Percentiles rank a stretch among this genome's conserved stretches.
Evolutionary conservation across 331 rosid species (phyloP).

Genomic region (Dryas integrifolia): DNA sequence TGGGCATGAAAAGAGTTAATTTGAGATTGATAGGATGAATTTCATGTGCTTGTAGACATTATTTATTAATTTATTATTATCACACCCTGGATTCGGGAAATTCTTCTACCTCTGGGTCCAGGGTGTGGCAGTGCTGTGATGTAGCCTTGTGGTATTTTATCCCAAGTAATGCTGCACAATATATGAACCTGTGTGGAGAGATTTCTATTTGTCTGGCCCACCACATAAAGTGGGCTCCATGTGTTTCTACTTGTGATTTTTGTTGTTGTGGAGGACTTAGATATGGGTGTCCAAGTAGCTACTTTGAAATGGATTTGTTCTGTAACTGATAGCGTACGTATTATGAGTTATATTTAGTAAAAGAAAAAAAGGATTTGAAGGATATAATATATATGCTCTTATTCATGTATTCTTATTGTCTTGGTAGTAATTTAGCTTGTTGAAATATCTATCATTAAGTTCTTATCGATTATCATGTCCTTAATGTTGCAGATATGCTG

Average conservation of each 20-base stretch:
- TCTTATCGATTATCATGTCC: constrained; percentile 15
- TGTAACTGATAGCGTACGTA: background rate
- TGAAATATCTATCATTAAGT: constrained; percentile 2
- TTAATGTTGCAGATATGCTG: constrained; percentile 69
- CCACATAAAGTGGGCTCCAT: background rate
- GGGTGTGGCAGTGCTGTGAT: background rate
- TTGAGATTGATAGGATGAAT: too few species aligned
- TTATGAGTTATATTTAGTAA: background rate
- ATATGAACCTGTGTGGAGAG: background rate
- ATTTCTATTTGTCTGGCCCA: background rate
- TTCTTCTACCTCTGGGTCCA: too few species aligned
- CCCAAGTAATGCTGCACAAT: background rate
- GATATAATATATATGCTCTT: constrained; percentile 3
- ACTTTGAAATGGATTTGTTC: background rate
- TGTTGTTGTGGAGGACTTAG: background rate
- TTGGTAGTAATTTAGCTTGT: background rate
- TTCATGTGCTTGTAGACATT: too few species aligned
- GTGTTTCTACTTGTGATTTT: background rate
- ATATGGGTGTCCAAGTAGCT: background rate
- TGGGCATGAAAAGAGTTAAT: too few species aligned
- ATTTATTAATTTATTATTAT: too few species aligned
- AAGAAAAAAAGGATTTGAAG: background rate
- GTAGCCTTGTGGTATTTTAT: background rate
- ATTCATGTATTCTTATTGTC: constrained; percentile 1
- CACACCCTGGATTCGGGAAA: too few species aligned